Evolutionary conservation across 495 filamentous ascomycete species (phyloP).

Genomic region (Aspergillus nanangensis): DNA sequence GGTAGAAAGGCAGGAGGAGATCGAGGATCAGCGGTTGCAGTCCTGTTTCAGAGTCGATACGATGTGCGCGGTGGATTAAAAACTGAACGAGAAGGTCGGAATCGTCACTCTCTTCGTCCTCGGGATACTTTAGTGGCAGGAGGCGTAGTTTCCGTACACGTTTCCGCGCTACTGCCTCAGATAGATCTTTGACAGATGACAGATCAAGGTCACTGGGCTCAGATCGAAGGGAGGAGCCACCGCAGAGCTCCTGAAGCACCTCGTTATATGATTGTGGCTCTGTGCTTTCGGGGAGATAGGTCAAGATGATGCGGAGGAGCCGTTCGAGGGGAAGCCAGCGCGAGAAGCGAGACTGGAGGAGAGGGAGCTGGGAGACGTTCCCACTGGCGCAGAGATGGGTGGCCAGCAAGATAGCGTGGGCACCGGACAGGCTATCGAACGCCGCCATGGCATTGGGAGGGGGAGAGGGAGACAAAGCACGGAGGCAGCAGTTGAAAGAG

Average conservation of each 20-base stretch:
- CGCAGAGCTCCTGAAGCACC: constrained; percentile 53
- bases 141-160: constrained; percentile 68
- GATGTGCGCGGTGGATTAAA: constrained; percentile 68
- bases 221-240: constrained; percentile 28
- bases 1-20: constrained; percentile 71
- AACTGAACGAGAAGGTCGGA: constrained; percentile 63
- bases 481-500: constrained; percentile 5
- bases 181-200: constrained; percentile 56
- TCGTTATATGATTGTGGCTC: constrained; percentile 60
- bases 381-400: constrained; percentile 41
- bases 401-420: constrained; percentile 46
- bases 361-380: constrained; percentile 58
- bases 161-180: constrained; percentile 61
- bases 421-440: constrained; percentile 39
- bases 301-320: constrained; percentile 75
- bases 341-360: constrained; percentile 54
- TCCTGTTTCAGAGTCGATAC: constrained; percentile 75
- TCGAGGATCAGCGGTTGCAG: constrained; percentile 67
- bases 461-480: neutral
- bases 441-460: constrained; percentile 37
- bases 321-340: constrained; percentile 61
- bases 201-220: constrained; percentile 43
- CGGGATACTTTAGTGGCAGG: constrained; percentile 51
- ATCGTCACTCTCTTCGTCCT: constrained; percentile 38
- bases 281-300: constrained; percentile 74